Conservation (phyloP, 805 yeast species). For the Ogataea polymorpha region DNA sequence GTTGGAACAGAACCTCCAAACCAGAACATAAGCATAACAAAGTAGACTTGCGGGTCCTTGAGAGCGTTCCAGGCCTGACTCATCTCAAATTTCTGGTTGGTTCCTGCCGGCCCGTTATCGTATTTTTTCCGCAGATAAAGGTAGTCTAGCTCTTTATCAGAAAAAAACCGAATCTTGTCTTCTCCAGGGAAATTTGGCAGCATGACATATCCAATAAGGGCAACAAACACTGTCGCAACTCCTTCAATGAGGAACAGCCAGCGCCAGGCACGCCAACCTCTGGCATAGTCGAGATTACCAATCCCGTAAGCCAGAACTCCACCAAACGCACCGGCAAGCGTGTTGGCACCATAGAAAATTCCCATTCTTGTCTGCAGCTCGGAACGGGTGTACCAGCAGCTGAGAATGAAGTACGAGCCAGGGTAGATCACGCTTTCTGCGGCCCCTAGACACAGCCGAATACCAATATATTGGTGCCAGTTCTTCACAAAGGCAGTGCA, state of each 20-base stretch:
- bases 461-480: slow-evolving; percentile 25
- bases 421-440: slow-evolving; percentile 44
- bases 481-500: slow-evolving; percentile 32
- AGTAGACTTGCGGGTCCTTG: slow-evolving; percentile 37
- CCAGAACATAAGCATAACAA: slow-evolving; percentile 34
- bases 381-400: slow-evolving; percentile 38
- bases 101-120: slow-evolving; percentile 16
- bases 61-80: slow-evolving; percentile 32
- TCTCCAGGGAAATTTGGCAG: slow-evolving; percentile 36
- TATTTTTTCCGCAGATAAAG: slow-evolving; percentile 13
- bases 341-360: slow-evolving; percentile 36
- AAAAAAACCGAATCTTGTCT: slow-evolving; percentile 11
- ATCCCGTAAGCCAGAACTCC: slow-evolving; percentile 39
- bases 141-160: slow-evolving; percentile 13
- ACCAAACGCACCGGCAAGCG: slow-evolving; percentile 37
- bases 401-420: slow-evolving; percentile 37
- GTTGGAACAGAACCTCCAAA: slow-evolving; percentile 38
- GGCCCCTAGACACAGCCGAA: slow-evolving; percentile 39
- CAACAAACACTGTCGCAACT: slow-evolving; percentile 35
- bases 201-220: slow-evolving; percentile 29
- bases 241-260: slow-evolving; percentile 54
- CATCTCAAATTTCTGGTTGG: slow-evolving; percentile 13
- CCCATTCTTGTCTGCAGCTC: slow-evolving; percentile 38
- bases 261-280: slow-evolving; percentile 45
- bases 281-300: slow-evolving; percentile 30